Base-by-base conservation (phyloP, 1,139 yeast genomes). In the Diutina neorugosa region DNA sequence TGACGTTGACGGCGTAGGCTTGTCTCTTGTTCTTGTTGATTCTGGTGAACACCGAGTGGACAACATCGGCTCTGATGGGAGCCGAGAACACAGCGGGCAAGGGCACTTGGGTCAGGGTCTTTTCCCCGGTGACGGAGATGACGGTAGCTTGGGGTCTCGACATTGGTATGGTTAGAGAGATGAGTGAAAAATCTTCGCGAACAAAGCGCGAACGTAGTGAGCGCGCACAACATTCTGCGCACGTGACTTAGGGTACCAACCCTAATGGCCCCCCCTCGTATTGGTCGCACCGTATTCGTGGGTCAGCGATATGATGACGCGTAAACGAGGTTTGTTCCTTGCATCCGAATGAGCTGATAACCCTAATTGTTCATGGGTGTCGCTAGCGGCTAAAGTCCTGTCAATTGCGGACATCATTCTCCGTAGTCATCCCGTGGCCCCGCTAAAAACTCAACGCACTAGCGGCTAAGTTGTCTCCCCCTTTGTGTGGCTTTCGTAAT, bases 21-120 rank as follows among this genome's bases (percentile, higher is more conserved):
- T 93, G 98, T 82, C 98, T 91, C 91, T 91, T 91, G 96, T 93
- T 93, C 93, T 93, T 93, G 94, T 91, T 93, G 68, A 93, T 91
- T 76, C 93, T 87, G 73, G 93, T 89, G 84, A 90, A 93, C 67
- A 93, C 98, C 73, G 96, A 80, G 91, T 91, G 98, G 73, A 93
- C 97, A 71, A 93, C 81, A 76, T 93, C 99, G 73, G 97, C 94
- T 84, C 99, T 93, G 82, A 93, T 94, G 77, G 99, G 99, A 71
- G 98, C 97, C 77, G 90, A 77, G 87, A 93, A 93, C 71, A 93
- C 97, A 71, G 96, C 96, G 80, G 99, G 98, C 71, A 93, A 82
- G 68, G 96, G 90, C 66, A 91, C 79, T 69, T 91, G 82, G 68
- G 89, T 69, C 66, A 87, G 77, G 73, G 96, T 77, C 71, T 87